Evolutionary conservation across 2,329 filamentous ascomycete species (phyloP).

Genomic region (Aureobasidium sp.): DNA sequence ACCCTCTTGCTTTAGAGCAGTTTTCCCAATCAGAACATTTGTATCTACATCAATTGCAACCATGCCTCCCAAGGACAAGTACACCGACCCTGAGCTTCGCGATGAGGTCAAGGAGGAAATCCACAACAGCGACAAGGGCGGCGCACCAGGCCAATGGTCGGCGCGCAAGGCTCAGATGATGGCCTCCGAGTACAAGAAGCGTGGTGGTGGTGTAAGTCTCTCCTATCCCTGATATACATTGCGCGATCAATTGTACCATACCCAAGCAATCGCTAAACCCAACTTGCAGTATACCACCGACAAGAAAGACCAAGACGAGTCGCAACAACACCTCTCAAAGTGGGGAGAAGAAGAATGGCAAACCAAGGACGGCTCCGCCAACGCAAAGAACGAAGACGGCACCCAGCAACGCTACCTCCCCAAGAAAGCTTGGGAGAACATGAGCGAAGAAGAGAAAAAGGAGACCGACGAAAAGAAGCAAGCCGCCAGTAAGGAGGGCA

Average conservation of each 20-base stretch:
- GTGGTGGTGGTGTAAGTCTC: slow-evolving; percentile 31
- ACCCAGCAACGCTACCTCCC: slow-evolving; percentile 40
- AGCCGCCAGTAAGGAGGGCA: slow-evolving; percentile 34
- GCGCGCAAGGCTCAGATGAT: slow-evolving; percentile 37
- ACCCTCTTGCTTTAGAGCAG: neutral
- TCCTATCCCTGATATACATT: neutral
- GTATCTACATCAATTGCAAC: neutral
- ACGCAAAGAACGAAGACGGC: slow-evolving; percentile 40
- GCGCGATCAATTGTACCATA: neutral
- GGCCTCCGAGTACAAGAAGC: slow-evolving; percentile 31
- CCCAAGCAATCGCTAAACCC: neutral
- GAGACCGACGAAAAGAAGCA: slow-evolving; percentile 36
- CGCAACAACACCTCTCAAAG: slow-evolving; percentile 38
- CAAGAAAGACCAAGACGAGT: slow-evolving; percentile 38
- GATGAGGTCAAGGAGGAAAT: slow-evolving; percentile 43
- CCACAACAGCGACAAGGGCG: slow-evolving; percentile 40
- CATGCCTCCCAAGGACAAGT: slow-evolving; percentile 44
- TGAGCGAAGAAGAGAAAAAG: slow-evolving; percentile 41
- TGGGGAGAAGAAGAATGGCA: slow-evolving; percentile 46
- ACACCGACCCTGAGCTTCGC: slow-evolving; percentile 41
- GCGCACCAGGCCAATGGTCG: slow-evolving; percentile 44
- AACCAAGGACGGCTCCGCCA: slow-evolving; percentile 41
- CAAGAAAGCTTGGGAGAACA: slow-evolving; percentile 44
- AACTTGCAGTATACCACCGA: slow-evolving; percentile 35
- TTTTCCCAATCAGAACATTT: neutral